Conservation (phyloP, 192 early-diverging fungal genomes). For the Pilaira anomala region DNA sequence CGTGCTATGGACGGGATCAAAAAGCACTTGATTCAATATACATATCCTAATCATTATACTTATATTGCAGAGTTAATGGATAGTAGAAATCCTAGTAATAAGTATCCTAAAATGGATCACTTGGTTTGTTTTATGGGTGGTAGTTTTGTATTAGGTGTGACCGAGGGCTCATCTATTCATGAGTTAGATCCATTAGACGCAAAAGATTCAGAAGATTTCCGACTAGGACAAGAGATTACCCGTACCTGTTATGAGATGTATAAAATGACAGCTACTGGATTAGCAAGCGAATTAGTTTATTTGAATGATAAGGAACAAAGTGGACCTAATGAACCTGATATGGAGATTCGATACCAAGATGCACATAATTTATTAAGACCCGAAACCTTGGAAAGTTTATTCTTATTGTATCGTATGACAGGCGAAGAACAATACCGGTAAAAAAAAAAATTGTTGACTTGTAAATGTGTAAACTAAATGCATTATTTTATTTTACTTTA, state of each 20-base stretch:
- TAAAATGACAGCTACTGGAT: slow-evolving; percentile 67
- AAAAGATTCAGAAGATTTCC: slow-evolving; percentile 59
- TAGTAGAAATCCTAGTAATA: slow-evolving; percentile 13
- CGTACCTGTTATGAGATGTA: slow-evolving; percentile 82
- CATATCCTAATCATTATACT: slow-evolving; percentile 53
- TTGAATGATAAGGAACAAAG: slow-evolving; percentile 43
- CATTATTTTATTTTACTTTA: neutral
- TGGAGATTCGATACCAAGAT: slow-evolving; percentile 61
- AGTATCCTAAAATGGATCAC: slow-evolving; percentile 84
- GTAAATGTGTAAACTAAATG: neutral
- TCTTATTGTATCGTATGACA: slow-evolving; percentile 82
- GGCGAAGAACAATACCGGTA: slow-evolving; percentile 80
- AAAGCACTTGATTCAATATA: slow-evolving; percentile 57
- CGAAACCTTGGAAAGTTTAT: slow-evolving; percentile 88
- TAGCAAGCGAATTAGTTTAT: slow-evolving; percentile 85
- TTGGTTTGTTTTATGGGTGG: slow-evolving; percentile 91
- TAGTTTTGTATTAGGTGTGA: slow-evolving; percentile 73
- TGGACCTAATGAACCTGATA: slow-evolving; percentile 49
- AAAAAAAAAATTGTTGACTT: slow-evolving; percentile 23
- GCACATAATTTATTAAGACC: slow-evolving; percentile 81
- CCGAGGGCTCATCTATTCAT: slow-evolving; percentile 49
- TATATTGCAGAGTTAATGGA: slow-evolving; percentile 64
- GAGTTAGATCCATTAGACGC: slow-evolving; percentile 38
- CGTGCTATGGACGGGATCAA: slow-evolving; percentile 62
- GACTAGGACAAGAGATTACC: slow-evolving; percentile 74